A percentile compares a stretch with the other conserved stretches of the same genome.
Evolutionary conservation across 768 basidiomycete species (phyloP).

Genomic region (Auriculariales sp.): DNA sequence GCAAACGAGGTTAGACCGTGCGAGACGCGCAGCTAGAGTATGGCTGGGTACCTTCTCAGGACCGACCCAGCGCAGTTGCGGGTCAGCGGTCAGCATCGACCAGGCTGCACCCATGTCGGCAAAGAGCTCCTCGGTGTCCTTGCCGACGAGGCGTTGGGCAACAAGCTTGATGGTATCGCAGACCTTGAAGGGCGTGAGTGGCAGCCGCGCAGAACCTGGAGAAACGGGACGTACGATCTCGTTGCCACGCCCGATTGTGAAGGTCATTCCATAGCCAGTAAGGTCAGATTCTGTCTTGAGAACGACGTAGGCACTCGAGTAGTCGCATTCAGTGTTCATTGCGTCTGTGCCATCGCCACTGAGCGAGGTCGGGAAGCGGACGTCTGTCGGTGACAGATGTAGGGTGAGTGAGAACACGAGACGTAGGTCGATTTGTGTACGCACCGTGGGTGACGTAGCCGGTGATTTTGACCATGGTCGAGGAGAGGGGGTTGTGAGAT

Average conservation of each 20-base stretch:
- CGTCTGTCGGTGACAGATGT: slow-evolving; percentile 38
- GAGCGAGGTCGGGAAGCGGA: slow-evolving; percentile 84
- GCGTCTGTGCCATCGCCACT: slow-evolving; percentile 90
- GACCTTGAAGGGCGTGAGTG: slow-evolving; percentile 31
- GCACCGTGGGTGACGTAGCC: slow-evolving; percentile 44
- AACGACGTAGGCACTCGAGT: slow-evolving; percentile 83
- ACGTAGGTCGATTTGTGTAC: slow-evolving; percentile 6
- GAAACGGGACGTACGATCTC: slow-evolving; percentile 47
- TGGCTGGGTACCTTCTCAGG: too few relatives aligned
- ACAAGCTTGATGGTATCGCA: slow-evolving; percentile 70
- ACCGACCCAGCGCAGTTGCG: slow-evolving; percentile 88
- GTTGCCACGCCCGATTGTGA: slow-evolving; percentile 88
- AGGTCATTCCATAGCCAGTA: slow-evolving; percentile 86
- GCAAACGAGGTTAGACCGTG: too few relatives aligned
- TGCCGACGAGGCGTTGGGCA: slow-evolving; percentile 69
- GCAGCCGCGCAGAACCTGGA: not conserved
- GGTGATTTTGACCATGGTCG: slow-evolving; percentile 31
- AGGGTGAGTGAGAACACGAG: not conserved
- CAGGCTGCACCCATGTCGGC: slow-evolving; percentile 83
- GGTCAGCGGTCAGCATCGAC: slow-evolving; percentile 75
- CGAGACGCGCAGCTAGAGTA: too few relatives aligned
- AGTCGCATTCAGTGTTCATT: slow-evolving; percentile 94
- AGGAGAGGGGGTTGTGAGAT: too few relatives aligned
- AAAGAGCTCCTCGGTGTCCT: slow-evolving; percentile 70
- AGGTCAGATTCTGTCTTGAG: slow-evolving; percentile 52